Percentiles rank a stretch among this genome's conserved stretches.
These are phyloP conservation scores for Trichosporon faecale DNA, from an alignment of 1,284 basidiomycete genomes.

Conservation along the genomic window DNA sequence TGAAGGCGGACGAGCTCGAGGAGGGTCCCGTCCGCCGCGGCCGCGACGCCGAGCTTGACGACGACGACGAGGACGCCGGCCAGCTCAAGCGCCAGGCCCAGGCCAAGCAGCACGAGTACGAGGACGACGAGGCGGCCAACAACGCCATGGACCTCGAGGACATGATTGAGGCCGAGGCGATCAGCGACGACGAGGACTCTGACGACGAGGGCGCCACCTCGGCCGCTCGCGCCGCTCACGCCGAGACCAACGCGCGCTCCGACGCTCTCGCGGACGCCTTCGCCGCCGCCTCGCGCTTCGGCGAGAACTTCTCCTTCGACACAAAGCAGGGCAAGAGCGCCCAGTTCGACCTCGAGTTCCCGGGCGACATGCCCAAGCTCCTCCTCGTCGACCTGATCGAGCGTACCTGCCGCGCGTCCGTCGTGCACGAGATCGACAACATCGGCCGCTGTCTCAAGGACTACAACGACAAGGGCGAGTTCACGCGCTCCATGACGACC, in stretches of 20 bases:
- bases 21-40: slow-evolving; percentile 41
- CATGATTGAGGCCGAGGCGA: slow-evolving; percentile 62
- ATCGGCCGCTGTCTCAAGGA: slow-evolving; percentile 64
- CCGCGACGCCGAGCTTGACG: slow-evolving; percentile 60
- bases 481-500: slow-evolving; percentile 52
- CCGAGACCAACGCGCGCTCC: slow-evolving; percentile 52
- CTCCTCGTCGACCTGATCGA: slow-evolving; percentile 89
- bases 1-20: slow-evolving; percentile 52
- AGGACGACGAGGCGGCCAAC: slow-evolving; percentile 59
- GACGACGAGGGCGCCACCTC: slow-evolving; percentile 41
- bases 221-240: slow-evolving; percentile 46
- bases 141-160: slow-evolving; percentile 59
- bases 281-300: slow-evolving; percentile 56
- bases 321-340: slow-evolving; percentile 60
- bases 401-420: slow-evolving; percentile 71
- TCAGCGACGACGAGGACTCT: slow-evolving; percentile 39
- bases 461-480: slow-evolving; percentile 52
- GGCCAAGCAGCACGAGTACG: slow-evolving; percentile 69
- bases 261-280: slow-evolving; percentile 54
- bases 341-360: slow-evolving; percentile 70
- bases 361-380: slow-evolving; percentile 71
- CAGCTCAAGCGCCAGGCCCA: slow-evolving; percentile 62
- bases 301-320: slow-evolving; percentile 70
- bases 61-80: slow-evolving; percentile 74
- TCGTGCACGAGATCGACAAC: slow-evolving; percentile 82